Base-by-base conservation (phyloP, 1,139 yeast genomes). In the Geotrichum carabidarum region DNA sequence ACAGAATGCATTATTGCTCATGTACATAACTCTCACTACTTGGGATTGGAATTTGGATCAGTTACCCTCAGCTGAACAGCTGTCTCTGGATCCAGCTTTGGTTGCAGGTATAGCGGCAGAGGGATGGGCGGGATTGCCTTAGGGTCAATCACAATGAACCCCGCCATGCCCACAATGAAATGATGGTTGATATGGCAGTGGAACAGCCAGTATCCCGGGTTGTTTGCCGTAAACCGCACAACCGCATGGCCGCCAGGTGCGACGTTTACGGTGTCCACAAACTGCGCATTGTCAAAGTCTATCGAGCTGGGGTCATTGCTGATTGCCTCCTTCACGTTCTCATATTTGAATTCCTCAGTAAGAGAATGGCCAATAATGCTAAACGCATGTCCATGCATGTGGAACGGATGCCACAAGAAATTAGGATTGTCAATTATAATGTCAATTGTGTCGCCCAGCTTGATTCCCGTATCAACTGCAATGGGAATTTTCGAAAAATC, bases 231-330 rank as follows among this genome's bases (percentile, higher is more conserved):
- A 9, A 71, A 63, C 40, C 75, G 31, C n/a, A 49, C n/a, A 8
- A 49, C 53, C 7, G 36, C 48, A 14, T 49, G 53, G 9, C 53
- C 53, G n/a, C 12, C 15, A 34, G 86, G 82, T 60, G 78, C 78
- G 36, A 84, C 82, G 62, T 76, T 79, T 22, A 81, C 78, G 1
- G 88, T 82, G 66, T 87, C 95, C 4, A 51, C 42, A 27, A 40
- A 45, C 8, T 43, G 43, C 4, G 54, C 36, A 18, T 17, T 31
- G 8, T 45, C 27, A 11, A 51, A 35, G 36, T 51, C 70, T 95
- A 79, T 56, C 75, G 71, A 79, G 83, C 75, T 51, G 95, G 95
- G 65, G 72, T 72, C 54, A 68, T 67, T 18, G 72, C 66, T n/a
- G 74, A 68, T 63, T 77, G 73, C 69, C 18, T 45, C 50, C n/a